These are phyloP conservation scores for Pseudogymnoascus sp. DNA, from an alignment of 2,329 filamentous ascomycete genomes.

Conservation along the genomic window DNA sequence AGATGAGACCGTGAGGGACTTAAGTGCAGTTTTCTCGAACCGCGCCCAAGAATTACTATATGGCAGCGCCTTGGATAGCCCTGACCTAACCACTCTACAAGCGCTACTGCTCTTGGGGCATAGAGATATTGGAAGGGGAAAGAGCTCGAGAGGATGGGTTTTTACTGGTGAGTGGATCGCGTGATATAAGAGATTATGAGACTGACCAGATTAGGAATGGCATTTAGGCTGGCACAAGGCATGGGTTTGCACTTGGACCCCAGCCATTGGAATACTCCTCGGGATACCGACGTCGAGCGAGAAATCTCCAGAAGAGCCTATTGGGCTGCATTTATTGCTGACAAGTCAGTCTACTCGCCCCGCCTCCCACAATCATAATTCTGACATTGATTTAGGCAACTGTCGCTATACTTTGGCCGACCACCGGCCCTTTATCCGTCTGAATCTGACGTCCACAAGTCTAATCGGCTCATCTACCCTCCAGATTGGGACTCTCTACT, in stretches of 20 bases:
- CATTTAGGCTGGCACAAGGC: conserved; percentile 44
- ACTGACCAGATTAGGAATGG: conserved; percentile 30
- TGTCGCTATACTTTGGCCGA: conserved; percentile 45
- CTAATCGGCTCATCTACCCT: conserved; percentile 43
- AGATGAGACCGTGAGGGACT: conserved; percentile 29
- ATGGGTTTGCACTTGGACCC: conserved; percentile 48
- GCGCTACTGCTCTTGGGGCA: conserved; percentile 41
- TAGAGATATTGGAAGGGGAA: conserved; percentile 41
- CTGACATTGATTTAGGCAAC: conserved; percentile 26
- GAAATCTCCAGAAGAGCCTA: conserved; percentile 44
- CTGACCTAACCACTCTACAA: conserved; percentile 42
- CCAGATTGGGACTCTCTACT: conserved; percentile 42
- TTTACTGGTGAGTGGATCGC: conserved; percentile 34
- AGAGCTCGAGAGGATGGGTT: conserved; percentile 45
- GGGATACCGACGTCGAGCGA: conserved; percentile 36
- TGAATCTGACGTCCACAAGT: conserved; percentile 44
- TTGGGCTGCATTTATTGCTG: conserved; percentile 44
- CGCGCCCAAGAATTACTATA: conserved; percentile 40
- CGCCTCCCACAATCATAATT: background rate
- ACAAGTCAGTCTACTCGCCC: conserved; percentile 30
- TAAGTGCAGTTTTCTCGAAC: conserved; percentile 39
- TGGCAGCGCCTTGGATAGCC: conserved; percentile 38
- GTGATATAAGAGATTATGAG: background rate
- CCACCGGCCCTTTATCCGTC: conserved; percentile 44
- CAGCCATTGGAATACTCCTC: conserved; percentile 40